These are phyloP conservation scores for Ascochyta koolunga DNA, from an alignment of 2,329 filamentous ascomycete species.

Conservation along the genomic window DNA sequence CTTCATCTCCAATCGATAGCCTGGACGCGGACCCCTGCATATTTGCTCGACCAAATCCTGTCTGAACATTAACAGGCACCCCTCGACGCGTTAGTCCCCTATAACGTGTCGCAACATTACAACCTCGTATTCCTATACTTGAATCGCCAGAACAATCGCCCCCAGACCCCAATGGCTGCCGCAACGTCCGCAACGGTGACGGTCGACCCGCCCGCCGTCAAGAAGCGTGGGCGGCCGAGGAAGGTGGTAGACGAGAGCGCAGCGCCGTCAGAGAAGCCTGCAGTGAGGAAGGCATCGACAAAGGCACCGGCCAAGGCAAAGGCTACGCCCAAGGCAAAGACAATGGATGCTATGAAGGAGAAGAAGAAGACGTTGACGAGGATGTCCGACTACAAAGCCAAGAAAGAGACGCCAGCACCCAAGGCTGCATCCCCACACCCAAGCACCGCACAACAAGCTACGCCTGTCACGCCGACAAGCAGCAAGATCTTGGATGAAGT, in stretches of 20 bases:
- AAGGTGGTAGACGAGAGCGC: conserved; percentile 35
- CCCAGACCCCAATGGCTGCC: conserved; percentile 5
- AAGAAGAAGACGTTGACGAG: conserved; percentile 22
- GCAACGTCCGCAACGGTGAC: conserved; percentile 19
- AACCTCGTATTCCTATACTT: background rate
- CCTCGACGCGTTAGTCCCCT: conserved; percentile 24
- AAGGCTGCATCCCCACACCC: conserved; percentile 18
- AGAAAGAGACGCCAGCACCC: conserved; percentile 19
- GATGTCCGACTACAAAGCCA: conserved; percentile 15
- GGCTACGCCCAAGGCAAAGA: conserved; percentile 20
- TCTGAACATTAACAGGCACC: conserved; percentile 14
- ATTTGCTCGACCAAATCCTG: conserved; percentile 23
- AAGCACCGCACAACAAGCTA: conserved; percentile 19
- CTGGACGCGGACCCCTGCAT: conserved; percentile 10
- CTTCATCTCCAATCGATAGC: conserved; percentile 1
- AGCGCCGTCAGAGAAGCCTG: conserved; percentile 24
- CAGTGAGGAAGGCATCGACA: conserved; percentile 31
- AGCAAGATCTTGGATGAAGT: conserved; percentile 44
- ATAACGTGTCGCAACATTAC: conserved; percentile 18
- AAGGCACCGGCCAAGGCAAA: conserved; percentile 35
- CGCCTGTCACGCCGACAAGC: conserved; percentile 32
- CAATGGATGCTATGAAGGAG: conserved; percentile 16
- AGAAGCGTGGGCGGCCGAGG: conserved; percentile 44
- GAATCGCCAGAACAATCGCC: background rate
- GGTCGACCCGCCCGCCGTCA: conserved; percentile 21